Percentiles rank a stretch among this genome's conserved stretches.
phyloP scores from a whole-genome alignment of 2,329 filamentous ascomycete genomes.

The Diaporthe nobilis region DNA sequence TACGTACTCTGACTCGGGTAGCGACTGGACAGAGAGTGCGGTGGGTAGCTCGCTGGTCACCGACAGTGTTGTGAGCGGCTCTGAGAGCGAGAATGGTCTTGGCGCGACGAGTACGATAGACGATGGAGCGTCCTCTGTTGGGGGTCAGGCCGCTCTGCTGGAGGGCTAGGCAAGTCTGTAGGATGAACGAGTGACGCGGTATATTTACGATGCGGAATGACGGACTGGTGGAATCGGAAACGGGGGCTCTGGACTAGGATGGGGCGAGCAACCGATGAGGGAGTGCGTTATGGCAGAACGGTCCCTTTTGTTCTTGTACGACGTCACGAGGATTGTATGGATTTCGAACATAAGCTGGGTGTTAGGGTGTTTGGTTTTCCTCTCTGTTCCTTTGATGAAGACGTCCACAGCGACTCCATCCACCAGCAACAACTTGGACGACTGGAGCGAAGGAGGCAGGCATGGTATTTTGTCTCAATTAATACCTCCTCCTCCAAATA shows the following conservation, averaged over 20 bases:
- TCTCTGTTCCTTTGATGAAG: neutral
- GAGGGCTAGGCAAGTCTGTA: conserved; percentile 12
- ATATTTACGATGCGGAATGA: neutral
- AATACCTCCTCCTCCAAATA: conserved; percentile 14
- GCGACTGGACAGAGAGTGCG: conserved; percentile 65
- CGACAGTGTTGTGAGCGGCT: conserved; percentile 42
- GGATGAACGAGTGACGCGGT: neutral
- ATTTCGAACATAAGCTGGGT: conserved; percentile 31
- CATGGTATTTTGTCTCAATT: conserved; percentile 16
- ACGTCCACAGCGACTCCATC: neutral
- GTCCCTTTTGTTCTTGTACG: conserved; percentile 19
- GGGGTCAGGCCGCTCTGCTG: conserved; percentile 45
- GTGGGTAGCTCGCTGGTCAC: conserved; percentile 45
- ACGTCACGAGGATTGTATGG: conserved; percentile 20
- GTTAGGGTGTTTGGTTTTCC: conserved; percentile 23
- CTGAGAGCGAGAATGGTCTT: conserved; percentile 42
- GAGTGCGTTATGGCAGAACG: neutral
- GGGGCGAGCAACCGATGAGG: conserved; percentile 1
- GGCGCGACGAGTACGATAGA: conserved; percentile 34
- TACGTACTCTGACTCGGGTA: conserved; percentile 55
- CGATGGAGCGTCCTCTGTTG: conserved; percentile 32
- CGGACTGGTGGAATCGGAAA: neutral
- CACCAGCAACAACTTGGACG: neutral
- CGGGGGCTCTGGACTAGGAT: neutral
- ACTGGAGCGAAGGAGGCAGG: conserved; percentile 8